These are phyloP conservation scores for Myochromella boudieri DNA, from an alignment of 768 basidiomycete genomes.

Conservation along the genomic window DNA sequence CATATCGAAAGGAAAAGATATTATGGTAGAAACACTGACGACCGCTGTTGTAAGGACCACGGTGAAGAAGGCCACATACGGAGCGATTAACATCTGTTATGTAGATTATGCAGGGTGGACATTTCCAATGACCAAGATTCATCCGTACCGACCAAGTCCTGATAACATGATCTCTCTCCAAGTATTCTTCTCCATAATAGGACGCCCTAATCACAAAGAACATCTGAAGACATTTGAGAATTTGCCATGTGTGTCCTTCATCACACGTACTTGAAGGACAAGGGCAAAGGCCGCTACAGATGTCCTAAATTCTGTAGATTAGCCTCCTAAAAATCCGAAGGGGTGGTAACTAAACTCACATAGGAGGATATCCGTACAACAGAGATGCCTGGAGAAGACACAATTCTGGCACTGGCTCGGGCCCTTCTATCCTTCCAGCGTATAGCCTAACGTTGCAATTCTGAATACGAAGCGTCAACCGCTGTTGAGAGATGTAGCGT, in stretches of 20 bases:
- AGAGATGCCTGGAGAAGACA: slow-evolving; percentile 48
- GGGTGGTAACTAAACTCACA: slow-evolving; percentile 29
- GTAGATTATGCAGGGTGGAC: neutral
- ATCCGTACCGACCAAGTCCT: slow-evolving; percentile 37
- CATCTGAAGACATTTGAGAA: slow-evolving; percentile 30
- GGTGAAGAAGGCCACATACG: slow-evolving; percentile 40
- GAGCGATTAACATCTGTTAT: slow-evolving; percentile 38
- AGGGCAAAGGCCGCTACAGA: slow-evolving; percentile 42
- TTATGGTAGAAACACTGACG: slow-evolving; percentile 26
- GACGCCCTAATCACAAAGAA: slow-evolving; percentile 40
- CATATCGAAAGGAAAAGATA: neutral
- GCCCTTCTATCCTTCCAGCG: slow-evolving; percentile 38
- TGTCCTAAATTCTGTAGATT: slow-evolving; percentile 26
- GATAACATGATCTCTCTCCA: slow-evolving; percentile 32
- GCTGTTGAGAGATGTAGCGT: slow-evolving; percentile 10
- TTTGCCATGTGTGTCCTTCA: neutral
- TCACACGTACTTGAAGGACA: slow-evolving; percentile 36
- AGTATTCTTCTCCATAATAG: slow-evolving; percentile 29
- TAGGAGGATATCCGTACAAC: slow-evolving; percentile 46
- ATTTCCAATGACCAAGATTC: neutral
- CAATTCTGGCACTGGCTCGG: slow-evolving; percentile 41
- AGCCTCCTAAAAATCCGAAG: neutral
- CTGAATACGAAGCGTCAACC: neutral
- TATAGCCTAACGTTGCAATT: slow-evolving; percentile 32
- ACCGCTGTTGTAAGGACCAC: slow-evolving; percentile 38